Percentiles rank a stretch among this genome's conserved stretches.
Evolutionary conservation across 371 early-diverging fungal species (phyloP).

Genomic region (Chytridiales sp.): DNA sequence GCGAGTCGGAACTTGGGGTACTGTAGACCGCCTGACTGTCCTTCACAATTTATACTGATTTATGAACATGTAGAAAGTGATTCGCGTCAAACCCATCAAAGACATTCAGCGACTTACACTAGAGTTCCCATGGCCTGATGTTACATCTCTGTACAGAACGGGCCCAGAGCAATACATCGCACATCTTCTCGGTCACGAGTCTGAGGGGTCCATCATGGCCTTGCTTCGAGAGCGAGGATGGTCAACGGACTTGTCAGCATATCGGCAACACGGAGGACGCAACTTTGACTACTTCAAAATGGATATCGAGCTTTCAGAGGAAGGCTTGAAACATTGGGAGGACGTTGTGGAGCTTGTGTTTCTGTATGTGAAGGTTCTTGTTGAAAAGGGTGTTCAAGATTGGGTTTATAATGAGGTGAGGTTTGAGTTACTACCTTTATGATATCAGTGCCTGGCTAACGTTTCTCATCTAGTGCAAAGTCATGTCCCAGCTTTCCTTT

Average conservation of each 20-base stretch:
- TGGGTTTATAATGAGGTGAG: slow-evolving; percentile 71
- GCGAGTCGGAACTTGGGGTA: slow-evolving; percentile 70
- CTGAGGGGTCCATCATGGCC: slow-evolving; percentile 79
- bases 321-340: slow-evolving; percentile 72
- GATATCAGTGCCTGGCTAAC: background rate
- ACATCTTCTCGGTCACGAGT: slow-evolving; percentile 56
- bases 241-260: slow-evolving; percentile 8
- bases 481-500: slow-evolving; percentile 69
- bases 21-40: background rate
- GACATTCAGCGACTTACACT: slow-evolving; percentile 74
- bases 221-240: slow-evolving; percentile 69
- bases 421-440: background rate
- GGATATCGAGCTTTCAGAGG: slow-evolving; percentile 76
- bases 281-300: slow-evolving; percentile 79
- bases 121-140: slow-evolving; percentile 84
- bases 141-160: slow-evolving; percentile 11
- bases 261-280: slow-evolving; percentile 53
- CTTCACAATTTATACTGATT: background rate
- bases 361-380: slow-evolving; percentile 81
- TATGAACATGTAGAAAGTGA: slow-evolving; percentile 55
- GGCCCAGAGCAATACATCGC: slow-evolving; percentile 40
- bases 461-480: slow-evolving; percentile 34
- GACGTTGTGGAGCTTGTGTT: slow-evolving; percentile 79
- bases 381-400: slow-evolving; percentile 62
- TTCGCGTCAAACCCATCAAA: slow-evolving; percentile 79